Conservation (phyloP, 768 basidiomycete species). For the Mycena alexandri region DNA sequence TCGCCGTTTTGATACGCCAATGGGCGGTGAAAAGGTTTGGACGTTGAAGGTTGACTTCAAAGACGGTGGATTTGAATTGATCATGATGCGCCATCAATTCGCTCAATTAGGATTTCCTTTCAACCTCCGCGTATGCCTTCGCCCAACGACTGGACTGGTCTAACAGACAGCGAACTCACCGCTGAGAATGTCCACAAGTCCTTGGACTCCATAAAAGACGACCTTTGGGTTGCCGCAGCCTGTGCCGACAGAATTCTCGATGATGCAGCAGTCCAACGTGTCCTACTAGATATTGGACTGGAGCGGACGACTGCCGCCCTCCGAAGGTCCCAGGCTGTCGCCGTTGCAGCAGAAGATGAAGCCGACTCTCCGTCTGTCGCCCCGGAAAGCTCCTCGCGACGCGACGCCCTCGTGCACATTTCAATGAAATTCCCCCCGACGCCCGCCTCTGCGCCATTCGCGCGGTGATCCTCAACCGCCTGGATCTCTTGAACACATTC, state of each 20-base stretch:
- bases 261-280: slow-evolving; percentile 65
- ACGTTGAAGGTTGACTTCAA: too few species aligned
- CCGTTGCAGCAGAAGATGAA: slow-evolving; percentile 41
- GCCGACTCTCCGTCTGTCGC: slow-evolving; percentile 23
- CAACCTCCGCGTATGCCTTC: slow-evolving; percentile 49
- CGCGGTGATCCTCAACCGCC: slow-evolving; percentile 71
- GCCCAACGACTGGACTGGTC: slow-evolving; percentile 64
- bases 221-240: slow-evolving; percentile 85
- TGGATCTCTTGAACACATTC: slow-evolving; percentile 81
- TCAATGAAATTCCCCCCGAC: slow-evolving; percentile 68
- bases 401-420: slow-evolving; percentile 62
- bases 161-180: slow-evolving; percentile 71
- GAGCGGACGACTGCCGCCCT: slow-evolving; percentile 66
- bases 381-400: slow-evolving; percentile 10
- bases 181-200: slow-evolving; percentile 58
- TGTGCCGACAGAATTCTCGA: slow-evolving; percentile 77
- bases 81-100: too few species aligned
- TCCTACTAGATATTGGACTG: slow-evolving; percentile 74
- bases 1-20: too few species aligned
- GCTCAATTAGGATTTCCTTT: too few species aligned
- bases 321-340: slow-evolving; percentile 58
- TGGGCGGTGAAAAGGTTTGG: too few species aligned
- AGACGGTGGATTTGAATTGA: too few species aligned
- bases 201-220: slow-evolving; percentile 68
- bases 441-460: slow-evolving; percentile 77